A percentile compares a stretch with the other conserved stretches of the same genome.
Conservation (phyloP, 2,329 filamentous ascomycete species). For the Fusarium falciforme region DNA sequence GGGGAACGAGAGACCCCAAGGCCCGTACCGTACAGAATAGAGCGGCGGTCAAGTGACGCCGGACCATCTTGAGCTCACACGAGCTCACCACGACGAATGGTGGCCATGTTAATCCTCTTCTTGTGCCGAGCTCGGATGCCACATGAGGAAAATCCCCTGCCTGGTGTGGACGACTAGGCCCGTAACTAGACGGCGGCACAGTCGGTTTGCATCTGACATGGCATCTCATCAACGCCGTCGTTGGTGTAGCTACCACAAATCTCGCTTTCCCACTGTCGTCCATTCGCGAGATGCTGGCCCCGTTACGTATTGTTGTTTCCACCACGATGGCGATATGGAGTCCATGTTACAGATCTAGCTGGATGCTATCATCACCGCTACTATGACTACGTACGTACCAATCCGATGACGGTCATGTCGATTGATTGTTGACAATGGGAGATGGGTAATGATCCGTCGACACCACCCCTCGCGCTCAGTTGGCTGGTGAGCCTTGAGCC, state of each 20-base stretch:
- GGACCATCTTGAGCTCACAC: conserved; percentile 37
- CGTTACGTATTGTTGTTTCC: conserved; percentile 39
- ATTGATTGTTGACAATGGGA: conserved; percentile 12
- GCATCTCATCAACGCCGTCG: conserved; percentile 20
- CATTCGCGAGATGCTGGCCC: conserved; percentile 15
- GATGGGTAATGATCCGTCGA: conserved; percentile 15
- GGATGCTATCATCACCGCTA: conserved; percentile 35
- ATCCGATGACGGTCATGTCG: conserved; percentile 28
- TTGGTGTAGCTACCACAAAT: conserved; percentile 33
- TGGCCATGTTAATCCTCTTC: conserved; percentile 28
- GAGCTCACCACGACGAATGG: conserved; percentile 39
- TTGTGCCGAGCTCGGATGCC: conserved; percentile 38
- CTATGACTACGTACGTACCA: conserved; percentile 24
- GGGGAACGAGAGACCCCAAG: conserved; percentile 16
- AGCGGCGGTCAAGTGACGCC: conserved; percentile 44
- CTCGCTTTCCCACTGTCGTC: conserved; percentile 15
- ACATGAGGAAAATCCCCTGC: conserved; percentile 40
- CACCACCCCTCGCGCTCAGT: conserved; percentile 15
- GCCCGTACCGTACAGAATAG: conserved; percentile 6
- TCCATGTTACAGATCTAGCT: conserved; percentile 37
- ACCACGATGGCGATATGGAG: conserved; percentile 35
- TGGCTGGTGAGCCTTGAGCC: conserved; percentile 3
- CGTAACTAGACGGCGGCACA: conserved; percentile 3
- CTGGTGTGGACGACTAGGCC: conserved; percentile 28
- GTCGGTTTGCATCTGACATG: conserved; percentile 32